Base-by-base conservation (phyloP, 2,329 filamentous ascomycete genomes). In the Thelonectria discophora region DNA sequence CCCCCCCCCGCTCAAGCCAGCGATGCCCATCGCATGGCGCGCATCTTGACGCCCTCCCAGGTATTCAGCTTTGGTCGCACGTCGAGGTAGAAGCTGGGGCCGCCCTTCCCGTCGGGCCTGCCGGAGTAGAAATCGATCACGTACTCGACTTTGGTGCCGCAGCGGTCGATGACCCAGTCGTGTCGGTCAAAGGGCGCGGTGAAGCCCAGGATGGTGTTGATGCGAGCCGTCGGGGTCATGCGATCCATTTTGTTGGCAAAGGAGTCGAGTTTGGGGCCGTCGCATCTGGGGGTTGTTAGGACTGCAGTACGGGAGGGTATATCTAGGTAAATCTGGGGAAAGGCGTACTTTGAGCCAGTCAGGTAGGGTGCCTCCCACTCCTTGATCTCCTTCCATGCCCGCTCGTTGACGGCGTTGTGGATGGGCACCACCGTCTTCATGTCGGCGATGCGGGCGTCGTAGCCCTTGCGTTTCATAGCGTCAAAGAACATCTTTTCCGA, bases 111-210 rank as follows among this genome's bases (percentile, higher is more conserved):
- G 18, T 74, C 75, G 3, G 79, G 77, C 6, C 84, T 81, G 0
- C 95, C 95, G 5, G 93, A 88, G 75, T 99, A 99, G 72, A 99
- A 99, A 78, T 99, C 95, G 76, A 99, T 99, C 40, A 99, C 90
- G 75, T 99, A 99, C 72, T 98, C 95, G 50, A 99, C 81, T 72
- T 87, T 87, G 18, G 83, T 90, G 30, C 91, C 94, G 74, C 95
- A 98, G 53, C 95, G 85, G 78, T 99, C 94, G 37, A 99, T 90
- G 21, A 97, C 88, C 95, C 95, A 99, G 77, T 99, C 95, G 76
- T 99, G 95, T 27, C 95, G 84, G 79, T 99, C 95, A 77, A 99
- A 99, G 1, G 95, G 95, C 55, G 90, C 84, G 62, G 90, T 89
- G 77, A 97, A 98, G n/a, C 95, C 95, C 55, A 97, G 79, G 60